A percentile compares a stretch with the other conserved stretches of the same genome.
Conservation (phyloP, 2,329 filamentous ascomycete species). For the Phaeosphaeria sp. region DNA sequence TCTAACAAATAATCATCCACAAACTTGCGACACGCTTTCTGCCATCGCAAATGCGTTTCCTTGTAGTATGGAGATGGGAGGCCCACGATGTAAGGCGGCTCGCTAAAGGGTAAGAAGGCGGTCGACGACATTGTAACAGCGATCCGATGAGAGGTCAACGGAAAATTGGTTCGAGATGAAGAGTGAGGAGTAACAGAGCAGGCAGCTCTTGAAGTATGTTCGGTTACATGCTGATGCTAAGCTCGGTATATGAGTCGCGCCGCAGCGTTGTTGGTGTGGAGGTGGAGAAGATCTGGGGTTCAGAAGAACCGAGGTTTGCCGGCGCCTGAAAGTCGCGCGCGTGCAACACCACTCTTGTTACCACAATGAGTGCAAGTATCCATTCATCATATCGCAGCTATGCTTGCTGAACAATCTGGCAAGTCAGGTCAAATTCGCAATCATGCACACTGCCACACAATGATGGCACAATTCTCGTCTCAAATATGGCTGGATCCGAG, state of each 20-base stretch:
- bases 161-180: not conserved
- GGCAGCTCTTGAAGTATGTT: not conserved
- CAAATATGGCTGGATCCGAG: too few species aligned
- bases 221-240: conserved; percentile 7
- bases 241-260: conserved; percentile 10
- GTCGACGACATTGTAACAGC: conserved; percentile 35
- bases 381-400: too few species aligned
- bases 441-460: too few species aligned
- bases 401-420: too few species aligned
- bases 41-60: conserved; percentile 68
- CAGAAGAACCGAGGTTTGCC: conserved; percentile 13
- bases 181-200: not conserved
- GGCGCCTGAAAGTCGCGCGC: not conserved
- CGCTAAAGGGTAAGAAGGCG: conserved; percentile 68
- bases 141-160: not conserved
- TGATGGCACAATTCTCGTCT: too few species aligned
- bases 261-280: conserved; percentile 3
- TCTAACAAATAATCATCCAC: conserved; percentile 67
- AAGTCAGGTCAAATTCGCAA: too few species aligned
- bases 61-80: conserved; percentile 76
- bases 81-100: conserved; percentile 73
- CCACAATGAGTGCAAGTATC: not conserved
- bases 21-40: conserved; percentile 72
- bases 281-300: conserved; percentile 11
- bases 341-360: not conserved